A percentile compares a stretch with the other conserved stretches of the same genome.
Conservation (phyloP, 768 basidiomycete species). For the Hygrocybe coccinea region DNA sequence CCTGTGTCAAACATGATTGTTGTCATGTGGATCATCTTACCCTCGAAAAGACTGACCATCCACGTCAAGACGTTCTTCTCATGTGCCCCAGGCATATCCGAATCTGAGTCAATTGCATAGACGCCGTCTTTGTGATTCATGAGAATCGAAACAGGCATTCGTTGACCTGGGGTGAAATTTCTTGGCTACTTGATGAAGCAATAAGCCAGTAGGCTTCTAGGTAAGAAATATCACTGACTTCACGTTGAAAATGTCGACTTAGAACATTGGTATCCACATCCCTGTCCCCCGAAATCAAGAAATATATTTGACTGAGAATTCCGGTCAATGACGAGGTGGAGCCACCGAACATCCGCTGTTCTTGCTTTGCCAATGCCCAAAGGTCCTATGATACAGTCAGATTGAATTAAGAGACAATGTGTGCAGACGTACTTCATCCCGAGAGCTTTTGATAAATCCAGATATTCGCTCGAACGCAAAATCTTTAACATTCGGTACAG, state of each 20-base stretch:
- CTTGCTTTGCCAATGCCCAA: conserved; percentile 49
- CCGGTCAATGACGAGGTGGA: conserved; percentile 88
- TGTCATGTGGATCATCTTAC: neutral
- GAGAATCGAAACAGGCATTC: conserved; percentile 66
- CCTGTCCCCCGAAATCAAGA: conserved; percentile 72
- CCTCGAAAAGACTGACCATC: conserved; percentile 46
- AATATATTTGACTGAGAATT: conserved; percentile 83
- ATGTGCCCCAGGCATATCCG: conserved; percentile 34
- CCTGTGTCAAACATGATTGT: conserved; percentile 40
- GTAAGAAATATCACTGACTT: conserved; percentile 40
- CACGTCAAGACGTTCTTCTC: conserved; percentile 71
- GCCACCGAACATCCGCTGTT: conserved; percentile 65
- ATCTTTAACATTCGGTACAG: conserved; percentile 69
- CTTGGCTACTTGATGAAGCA: conserved; percentile 19
- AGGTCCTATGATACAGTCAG: conserved; percentile 49
- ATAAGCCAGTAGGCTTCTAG: neutral
- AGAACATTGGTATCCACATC: conserved; percentile 57
- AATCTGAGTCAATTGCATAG: conserved; percentile 61
- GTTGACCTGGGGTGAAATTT: conserved; percentile 73
- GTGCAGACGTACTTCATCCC: conserved; percentile 52
- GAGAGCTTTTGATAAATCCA: conserved; percentile 72
- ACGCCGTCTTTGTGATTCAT: conserved; percentile 62
- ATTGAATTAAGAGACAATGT: neutral
- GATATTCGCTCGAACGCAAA: conserved; percentile 80
- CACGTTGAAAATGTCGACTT: conserved; percentile 52